Base-by-base conservation (phyloP, 2,329 filamentous ascomycete species). In the Ceratocystiopsis brevicomis region DNA sequence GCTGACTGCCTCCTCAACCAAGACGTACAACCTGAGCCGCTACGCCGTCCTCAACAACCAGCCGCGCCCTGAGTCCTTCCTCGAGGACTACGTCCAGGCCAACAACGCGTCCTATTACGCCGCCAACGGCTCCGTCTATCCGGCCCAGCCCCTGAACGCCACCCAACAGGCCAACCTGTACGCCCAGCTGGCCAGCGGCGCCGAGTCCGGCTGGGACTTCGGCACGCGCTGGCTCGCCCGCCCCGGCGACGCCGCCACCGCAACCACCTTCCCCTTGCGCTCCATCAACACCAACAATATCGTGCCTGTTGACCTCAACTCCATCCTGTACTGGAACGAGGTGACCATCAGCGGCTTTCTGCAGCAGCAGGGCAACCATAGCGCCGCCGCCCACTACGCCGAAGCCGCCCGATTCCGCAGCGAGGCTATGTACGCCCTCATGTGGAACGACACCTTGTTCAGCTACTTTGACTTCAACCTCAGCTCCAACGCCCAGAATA, bases 401-500 rank as follows among this genome's bases (percentile, higher is more conserved):
- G 52, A 61, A 4, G 55, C 62, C 6, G 76, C 76, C 13, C 52
- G 55, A 4, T 57, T 63, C 30, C 69, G 77, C 47, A 73, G 71
- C 55, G 64, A 68, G 38, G 75, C 73, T 48, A 80, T 81, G 68
- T 68, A 69, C 40, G 61, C 65, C 1, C 56, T 80, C 39, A 63
- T 81, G 57, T 81, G 76, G 76, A 78, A 78, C 55, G 59, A 67
- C 30, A 73, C 69, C 8, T 64, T 73, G 47, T 70, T 61, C 56
- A 68, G 67, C 56, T 81, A 78, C 61, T 81, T 80, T 52, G 77
- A 81, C 62, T 80, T 72, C 61, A 81, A 81, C 59, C 48, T 76
- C 30, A 80, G 74, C 0, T 71, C 72, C 0, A 58, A 56, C 11
- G 56, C 63, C 1, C 75, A 78, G 47, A 66, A 73, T 49, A 57